Evolutionary conservation across 306 rosid species (phyloP), one percentile per base, ranked within the genome.

Genomic region (Argentina anserina): DNA sequence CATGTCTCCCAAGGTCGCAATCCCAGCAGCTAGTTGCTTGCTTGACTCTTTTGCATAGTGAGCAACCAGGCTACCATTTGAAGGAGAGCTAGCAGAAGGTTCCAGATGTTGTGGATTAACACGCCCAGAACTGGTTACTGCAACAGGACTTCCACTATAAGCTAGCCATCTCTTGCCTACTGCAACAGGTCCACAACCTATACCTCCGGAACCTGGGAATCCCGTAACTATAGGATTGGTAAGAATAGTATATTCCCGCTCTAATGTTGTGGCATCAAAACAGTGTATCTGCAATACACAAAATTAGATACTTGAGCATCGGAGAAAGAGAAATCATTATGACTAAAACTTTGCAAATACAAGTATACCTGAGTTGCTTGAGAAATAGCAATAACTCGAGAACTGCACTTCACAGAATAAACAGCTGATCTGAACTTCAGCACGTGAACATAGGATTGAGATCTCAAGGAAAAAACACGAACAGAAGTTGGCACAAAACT

Each of bases 31-130:
- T 77, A 95, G 89, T 75, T 92, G 97, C 86, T 95, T 91, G 88
- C 99, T 95, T 37, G 99, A 91, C 58, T 95, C 93, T 81, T 90
- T 95, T 50, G 99, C 97, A 86, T 88, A 91, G 80, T 94, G 97
- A 43, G 92, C 96, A 84, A 95, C 96, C 75, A 91, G 55, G 80
- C 93, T 87, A 60, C 99, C 97, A 72, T 91, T 91, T 75, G 96
- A 84, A 84, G 96, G 79, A 81, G 83, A 79, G 76, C 96, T 88
- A 40, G 86, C 85, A 69, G 96, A 89, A 80, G 89, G 81, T 33
- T 78, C 80, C 82, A 95, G 75, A 69, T 95, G 92, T 67, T 95
- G 93, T 4, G 92, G 96, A 40, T 72, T 87, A 28, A 95, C 97
- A 70, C 87, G 88, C 60, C 90, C 96, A 0, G 87, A 70, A 85